Evolutionary conservation across 495 filamentous ascomycete species (phyloP), one percentile per base, ranked within the genome.

Genomic region (Penicillium cosmopolitanum): DNA sequence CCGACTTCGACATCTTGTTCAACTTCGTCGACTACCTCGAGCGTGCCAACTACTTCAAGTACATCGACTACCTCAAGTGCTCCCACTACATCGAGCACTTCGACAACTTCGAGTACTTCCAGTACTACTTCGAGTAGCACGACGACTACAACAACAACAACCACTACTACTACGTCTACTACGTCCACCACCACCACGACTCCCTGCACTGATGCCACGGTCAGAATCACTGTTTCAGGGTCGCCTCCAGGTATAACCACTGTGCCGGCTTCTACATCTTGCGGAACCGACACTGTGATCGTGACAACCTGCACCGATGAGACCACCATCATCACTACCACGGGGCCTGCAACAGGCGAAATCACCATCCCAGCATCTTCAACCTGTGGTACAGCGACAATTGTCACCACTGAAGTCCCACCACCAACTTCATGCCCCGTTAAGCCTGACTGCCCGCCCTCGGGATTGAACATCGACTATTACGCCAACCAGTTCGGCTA

Each of bases 381-480:
- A 5, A 19, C 42, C 18, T 44, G 42, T 10, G 42, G 42, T 19
- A 44, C 42, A 16, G 42, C 42, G 18, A 44, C 42, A 8, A 13
- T 44, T 16, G 42, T 44, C n/a, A 44, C 42, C 5, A 19, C 42
- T 13, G 42, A 44, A 18, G 42, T 44, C 9, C n/a, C 18, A 10
- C 42, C 42, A 3, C 42, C 42, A 16, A 44, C 42, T 5, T 44
- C 42, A 4, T 44, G 42, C n/a, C 42, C 42, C 15, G 42, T 44
- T 9, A 44, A 44, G 18, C 18, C 42, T 2, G 42, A 44, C 16
- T 44, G n/a, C 42, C 42, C 42, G 8, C 42, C 42, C 16, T 44
- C 42, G 7, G 42, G 42, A 5, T 44, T 44, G 42, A 44, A 44
- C 42, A 44, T 44, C 16, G 42, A 44, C 42, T 44, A 44, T n/a